A percentile compares a stretch with the other conserved stretches of the same genome.
Evolutionary conservation across 169 alveolate genomes (phyloP).

Genomic region (Cytauxzoon felis): DNA sequence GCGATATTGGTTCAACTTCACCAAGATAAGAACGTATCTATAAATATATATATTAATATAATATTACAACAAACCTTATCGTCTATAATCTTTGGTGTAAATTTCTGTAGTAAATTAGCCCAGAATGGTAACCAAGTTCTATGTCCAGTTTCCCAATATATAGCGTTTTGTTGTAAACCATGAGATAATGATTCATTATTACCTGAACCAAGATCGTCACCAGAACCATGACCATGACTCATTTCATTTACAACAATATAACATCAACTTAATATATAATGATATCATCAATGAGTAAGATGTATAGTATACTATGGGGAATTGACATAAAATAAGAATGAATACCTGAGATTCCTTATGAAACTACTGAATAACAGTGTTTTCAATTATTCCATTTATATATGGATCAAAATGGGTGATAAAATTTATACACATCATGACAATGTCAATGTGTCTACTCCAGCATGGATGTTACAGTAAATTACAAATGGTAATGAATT

Average conservation of each 20-base stretch:
- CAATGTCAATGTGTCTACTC: no score
- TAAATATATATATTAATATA: background rate
- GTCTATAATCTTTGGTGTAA: constrained; percentile 77
- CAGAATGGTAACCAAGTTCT: constrained; percentile 82
- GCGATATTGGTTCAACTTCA: constrained; percentile 69
- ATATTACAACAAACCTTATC: constrained; percentile 66
- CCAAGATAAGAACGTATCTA: constrained; percentile 71
- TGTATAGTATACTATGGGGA: no score
- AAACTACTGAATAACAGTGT: no score
- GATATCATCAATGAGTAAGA: no score
- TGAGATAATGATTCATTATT: constrained; percentile 54
- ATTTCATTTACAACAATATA: constrained; percentile 16
- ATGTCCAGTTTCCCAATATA: constrained; percentile 87
- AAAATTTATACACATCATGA: no score
- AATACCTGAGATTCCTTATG: no score
- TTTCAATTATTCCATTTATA: no score
- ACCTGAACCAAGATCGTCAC: constrained; percentile 57
- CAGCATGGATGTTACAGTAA: no score
- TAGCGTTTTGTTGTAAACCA: constrained; percentile 74
- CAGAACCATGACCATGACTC: constrained; percentile 57
- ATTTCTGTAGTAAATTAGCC: constrained; percentile 70
- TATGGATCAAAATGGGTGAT: no score
- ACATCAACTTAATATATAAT: no score
- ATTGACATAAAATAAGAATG: no score
- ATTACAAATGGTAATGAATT: no score